Base-by-base conservation (phyloP, 768 basidiomycete genomes). In the Podaxis sp. region DNA sequence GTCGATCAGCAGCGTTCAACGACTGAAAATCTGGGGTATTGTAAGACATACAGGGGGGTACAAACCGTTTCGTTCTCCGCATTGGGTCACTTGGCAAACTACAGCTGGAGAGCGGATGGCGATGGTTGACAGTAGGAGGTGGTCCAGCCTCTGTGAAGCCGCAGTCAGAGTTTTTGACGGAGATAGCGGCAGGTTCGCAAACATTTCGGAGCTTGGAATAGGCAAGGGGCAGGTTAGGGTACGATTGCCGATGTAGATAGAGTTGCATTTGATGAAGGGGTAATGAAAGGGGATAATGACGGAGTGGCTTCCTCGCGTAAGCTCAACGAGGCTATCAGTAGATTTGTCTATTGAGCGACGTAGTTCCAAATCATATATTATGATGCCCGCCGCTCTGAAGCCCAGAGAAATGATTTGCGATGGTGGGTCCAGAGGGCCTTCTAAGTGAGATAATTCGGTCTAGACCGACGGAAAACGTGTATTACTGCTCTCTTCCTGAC, bases 381-480 rank as follows among this genome's bases (percentile, higher is more conserved):
- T 81, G 70, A 70, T 93, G 91, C 0, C 88, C 76, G 9, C 91
- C 90, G 68, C 92, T 85, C 8, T 64, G 59, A 73, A 90, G 92
- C 68, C 86, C 86, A 77, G 89, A 92, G 17, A 84, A 74, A 65
- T 84, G 81, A 68, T 80, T 86, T 93, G 92, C 62, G 82, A 81
- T 0, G 86, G 87, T n/a, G 87, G 87, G 3, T 85, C 74, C 66
- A 78, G 82, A 0, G 77, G 67, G 53, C 81, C 86, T 72, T 89
- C 87, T 62, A 86, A 87, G 43, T 46, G 7, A n/a, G n/a, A 19
- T 46, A 0, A 29, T 29, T 29, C 5, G 15, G 13, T 15, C 41
- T 8, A 46, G n/a, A 19, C 17, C 15, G 19, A 46, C n/a, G 4
- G 15, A 46, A 81, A 88, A 17, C 17, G 17, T 12, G n/a, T 19